Evolutionary conservation across 164 flowering plant species (phyloP).

Genomic region (Tinospora cordifolia): DNA sequence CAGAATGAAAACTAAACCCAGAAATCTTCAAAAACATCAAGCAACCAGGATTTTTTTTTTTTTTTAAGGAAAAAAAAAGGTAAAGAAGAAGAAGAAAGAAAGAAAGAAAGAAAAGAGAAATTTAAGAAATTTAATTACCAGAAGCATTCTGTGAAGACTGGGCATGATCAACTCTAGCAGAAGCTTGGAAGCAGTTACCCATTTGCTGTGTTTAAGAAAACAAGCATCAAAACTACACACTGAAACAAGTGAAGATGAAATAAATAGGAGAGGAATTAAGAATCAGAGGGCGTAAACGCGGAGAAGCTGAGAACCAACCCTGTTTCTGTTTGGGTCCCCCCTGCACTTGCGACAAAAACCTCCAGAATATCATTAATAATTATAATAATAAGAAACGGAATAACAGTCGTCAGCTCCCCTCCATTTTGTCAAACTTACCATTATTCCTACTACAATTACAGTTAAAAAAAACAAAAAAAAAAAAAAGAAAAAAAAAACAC

Average conservation of each 20-base stretch:
- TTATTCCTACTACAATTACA: too few relatives aligned
- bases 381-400: too few relatives aligned
- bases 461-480: too few relatives aligned
- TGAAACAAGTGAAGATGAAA: too few relatives aligned
- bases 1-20: not conserved
- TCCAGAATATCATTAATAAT: too few relatives aligned
- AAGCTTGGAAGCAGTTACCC: conserved; percentile 15
- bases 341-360: not conserved
- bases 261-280: conserved; percentile 1
- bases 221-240: too few relatives aligned
- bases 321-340: too few relatives aligned
- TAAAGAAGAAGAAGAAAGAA: not conserved
- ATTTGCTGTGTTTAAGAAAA: not conserved
- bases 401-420: too few relatives aligned
- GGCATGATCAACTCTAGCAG: conserved; percentile 13
- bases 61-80: too few relatives aligned
- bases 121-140: not conserved
- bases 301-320: not conserved
- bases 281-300: not conserved
- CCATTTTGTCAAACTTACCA: too few relatives aligned
- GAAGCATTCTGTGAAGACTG: conserved; percentile 5
- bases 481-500: too few relatives aligned
- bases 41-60: not conserved
- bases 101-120: not conserved
- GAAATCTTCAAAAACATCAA: not conserved